Evolutionary conservation across 768 basidiomycete genomes (phyloP).

Genomic region (Rhodotorula babjevae): DNA sequence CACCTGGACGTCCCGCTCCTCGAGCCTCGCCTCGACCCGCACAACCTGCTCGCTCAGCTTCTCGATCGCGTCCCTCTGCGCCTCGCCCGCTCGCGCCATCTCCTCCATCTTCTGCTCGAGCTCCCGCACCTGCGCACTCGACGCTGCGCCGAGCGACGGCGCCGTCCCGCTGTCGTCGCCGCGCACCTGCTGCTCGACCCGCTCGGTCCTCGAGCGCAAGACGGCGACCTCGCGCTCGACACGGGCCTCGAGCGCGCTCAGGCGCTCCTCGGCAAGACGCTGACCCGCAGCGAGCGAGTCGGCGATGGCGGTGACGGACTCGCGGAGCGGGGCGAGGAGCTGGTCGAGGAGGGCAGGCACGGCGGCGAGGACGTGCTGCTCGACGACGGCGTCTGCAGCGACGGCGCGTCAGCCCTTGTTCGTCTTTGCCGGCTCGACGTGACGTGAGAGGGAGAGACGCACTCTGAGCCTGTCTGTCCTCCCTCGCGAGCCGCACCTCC

Average conservation of each 20-base stretch:
- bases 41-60: neutral
- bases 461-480: neutral
- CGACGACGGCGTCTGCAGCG: neutral
- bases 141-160: neutral
- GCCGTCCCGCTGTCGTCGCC: neutral
- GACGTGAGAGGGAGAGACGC: neutral
- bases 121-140: neutral
- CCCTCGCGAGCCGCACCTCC: neutral
- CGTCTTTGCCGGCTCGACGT: no score
- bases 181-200: neutral
- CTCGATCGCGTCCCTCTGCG: neutral
- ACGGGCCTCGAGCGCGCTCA: no score
- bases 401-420: neutral
- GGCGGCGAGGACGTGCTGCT: constrained; percentile 1
- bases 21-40: neutral
- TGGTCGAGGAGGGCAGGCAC: neutral
- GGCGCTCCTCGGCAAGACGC: neutral
- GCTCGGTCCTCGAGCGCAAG: neutral
- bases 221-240: neutral
- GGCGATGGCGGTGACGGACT: neutral
- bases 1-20: no score
- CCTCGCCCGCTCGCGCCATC: neutral
- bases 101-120: neutral
- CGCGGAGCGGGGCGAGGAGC: constrained; percentile 2
- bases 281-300: neutral